Base-by-base conservation (phyloP, 176 grass and related monocot species). In the maize (Zea mays) region DNA sequence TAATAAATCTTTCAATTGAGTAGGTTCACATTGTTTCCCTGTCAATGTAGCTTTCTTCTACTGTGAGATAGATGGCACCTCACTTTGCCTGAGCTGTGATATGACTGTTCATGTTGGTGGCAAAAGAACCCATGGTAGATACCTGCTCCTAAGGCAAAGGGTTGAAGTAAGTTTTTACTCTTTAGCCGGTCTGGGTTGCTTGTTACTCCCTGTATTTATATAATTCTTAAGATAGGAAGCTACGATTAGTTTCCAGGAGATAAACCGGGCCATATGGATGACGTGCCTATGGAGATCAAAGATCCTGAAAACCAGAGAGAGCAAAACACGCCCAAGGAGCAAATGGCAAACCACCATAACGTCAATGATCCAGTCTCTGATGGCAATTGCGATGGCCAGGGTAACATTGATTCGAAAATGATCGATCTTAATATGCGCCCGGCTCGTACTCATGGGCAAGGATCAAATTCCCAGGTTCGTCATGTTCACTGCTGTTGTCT, bases 81-180 rank as follows among this genome's bases (percentile, higher is more conserved):
- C 96, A 50, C 86, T 99, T 80, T 99, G 96, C 85, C 62, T 95
- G 71, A 91, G 84, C 3, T 99, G 96, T 55, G 96, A 99, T 80
- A 95, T 99, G 96, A 85, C 93, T 77, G 96, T 99, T 62, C 96
- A 99, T 93, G 96, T 99, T 38, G 96, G 92, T 76, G 96, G 96
- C 48, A 99, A 99, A 85, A 71, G 88, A 79, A 95, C 90, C 65
- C 96, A 99, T 75, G 87, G 83, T 77, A 90, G 92, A 89, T 92
- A 99, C 73, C 88, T 99, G 72, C 75, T 99, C n/a, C 73, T 99
- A 43, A 93, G 92, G 80, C 96, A 99, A 77, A 83, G 88, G 63
- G 92, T 99, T 42, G 88, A 99, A 91, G 96, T 92, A 86, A 69
- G 87, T 88, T 71, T 65, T 27, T 68, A 80, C 2, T 80, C 40